Conservation (phyloP, 1,284 basidiomycete genomes). For the Tilletia horrida region DNA sequence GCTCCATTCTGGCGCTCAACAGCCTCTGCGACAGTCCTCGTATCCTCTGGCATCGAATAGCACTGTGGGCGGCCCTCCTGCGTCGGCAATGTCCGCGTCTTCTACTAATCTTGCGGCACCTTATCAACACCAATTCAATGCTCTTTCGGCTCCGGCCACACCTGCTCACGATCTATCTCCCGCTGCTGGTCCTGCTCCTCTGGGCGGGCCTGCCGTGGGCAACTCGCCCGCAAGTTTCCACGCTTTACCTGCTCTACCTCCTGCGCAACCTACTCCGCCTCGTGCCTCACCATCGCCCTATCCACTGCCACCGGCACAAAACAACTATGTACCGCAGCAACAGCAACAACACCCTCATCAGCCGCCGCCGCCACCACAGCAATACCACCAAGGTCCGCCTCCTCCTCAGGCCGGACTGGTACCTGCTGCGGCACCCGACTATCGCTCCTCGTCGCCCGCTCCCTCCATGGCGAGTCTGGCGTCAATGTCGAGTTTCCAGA, state of each 20-base stretch:
- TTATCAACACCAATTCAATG: neutral
- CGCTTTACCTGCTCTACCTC: constrained; percentile 3
- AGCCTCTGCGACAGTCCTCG: constrained; percentile 11
- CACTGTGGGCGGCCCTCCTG: no score
- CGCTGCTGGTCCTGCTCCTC: neutral
- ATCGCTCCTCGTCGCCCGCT: constrained; percentile 5
- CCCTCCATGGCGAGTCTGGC: constrained; percentile 14
- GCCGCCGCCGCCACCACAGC: neutral
- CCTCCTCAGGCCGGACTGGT: no score
- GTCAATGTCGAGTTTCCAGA: constrained; percentile 17
- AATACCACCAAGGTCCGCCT: neutral
- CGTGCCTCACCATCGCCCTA: no score
- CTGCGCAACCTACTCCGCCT: neutral
- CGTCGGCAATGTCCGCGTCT: neutral
- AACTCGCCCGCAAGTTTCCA: constrained; percentile 4
- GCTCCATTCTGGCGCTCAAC: constrained; percentile 19
- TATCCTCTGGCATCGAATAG: neutral
- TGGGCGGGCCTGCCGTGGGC: no score
- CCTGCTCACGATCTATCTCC: neutral
- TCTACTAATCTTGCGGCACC: neutral
- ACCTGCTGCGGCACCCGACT: no score
- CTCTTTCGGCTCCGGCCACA: neutral
- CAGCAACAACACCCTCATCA: constrained; percentile 3
- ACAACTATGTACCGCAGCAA: neutral
- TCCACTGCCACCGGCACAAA: no score